phyloP scores from a whole-genome alignment of 176 grass and related monocot species.

The Oryza australiensis region DNA sequence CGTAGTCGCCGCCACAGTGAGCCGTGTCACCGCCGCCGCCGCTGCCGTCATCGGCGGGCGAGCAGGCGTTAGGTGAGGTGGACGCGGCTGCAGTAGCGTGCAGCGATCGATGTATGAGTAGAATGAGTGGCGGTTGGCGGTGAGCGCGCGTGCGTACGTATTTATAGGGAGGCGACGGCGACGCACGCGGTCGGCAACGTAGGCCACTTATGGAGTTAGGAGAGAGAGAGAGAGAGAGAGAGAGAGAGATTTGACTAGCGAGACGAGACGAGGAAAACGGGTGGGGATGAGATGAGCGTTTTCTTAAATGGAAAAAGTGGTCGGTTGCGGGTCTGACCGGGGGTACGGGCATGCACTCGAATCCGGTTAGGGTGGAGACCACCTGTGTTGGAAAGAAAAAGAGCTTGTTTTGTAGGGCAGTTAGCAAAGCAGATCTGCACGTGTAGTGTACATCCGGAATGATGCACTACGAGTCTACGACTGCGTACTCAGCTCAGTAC shows the following conservation, averaged over 20 bases:
- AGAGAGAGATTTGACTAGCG: conserved; percentile 8
- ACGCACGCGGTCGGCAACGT: neutral
- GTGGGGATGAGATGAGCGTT: neutral
- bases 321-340: conserved; percentile 32
- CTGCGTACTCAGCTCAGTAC: too few species aligned
- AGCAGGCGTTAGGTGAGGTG: neutral
- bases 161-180: neutral
- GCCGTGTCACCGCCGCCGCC: neutral
- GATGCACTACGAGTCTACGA: too few species aligned
- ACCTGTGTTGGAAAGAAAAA: neutral
- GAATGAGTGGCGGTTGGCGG: neutral
- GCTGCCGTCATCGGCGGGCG: neutral
- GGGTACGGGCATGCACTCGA: neutral
- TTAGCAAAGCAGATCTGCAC: too few species aligned
- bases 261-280: neutral
- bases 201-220: neutral
- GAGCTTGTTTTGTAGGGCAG: too few species aligned
- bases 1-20: neutral
- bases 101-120: neutral
- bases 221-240: neutral
- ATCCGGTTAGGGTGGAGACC: neutral
- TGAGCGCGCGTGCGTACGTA: neutral
- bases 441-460: too few species aligned
- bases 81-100: neutral
- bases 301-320: conserved; percentile 33